Percentiles rank a stretch among this genome's conserved stretches.
These are phyloP conservation scores for Tetracentron sinense DNA, from an alignment of 164 flowering plant species.

Conservation along the genomic window DNA sequence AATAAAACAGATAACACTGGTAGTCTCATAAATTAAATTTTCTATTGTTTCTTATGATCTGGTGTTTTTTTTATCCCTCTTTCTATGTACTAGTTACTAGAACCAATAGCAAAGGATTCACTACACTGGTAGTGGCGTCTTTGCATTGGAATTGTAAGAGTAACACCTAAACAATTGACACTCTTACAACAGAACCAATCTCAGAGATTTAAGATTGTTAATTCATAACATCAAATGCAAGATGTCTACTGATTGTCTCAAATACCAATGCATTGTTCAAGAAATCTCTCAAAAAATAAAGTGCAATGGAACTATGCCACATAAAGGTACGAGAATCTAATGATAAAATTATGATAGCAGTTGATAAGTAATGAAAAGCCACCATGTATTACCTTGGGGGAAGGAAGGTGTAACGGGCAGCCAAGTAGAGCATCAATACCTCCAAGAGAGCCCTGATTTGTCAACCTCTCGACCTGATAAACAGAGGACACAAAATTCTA, in stretches of 20 bases:
- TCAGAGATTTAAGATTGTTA: background rate
- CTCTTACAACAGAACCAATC: background rate
- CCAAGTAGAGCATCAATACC: constrained; percentile 94
- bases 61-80: too few relatives aligned
- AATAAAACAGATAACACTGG: too few relatives aligned
- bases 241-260: background rate
- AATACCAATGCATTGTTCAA: too few relatives aligned
- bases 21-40: too few relatives aligned
- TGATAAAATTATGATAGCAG: background rate
- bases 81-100: too few relatives aligned
- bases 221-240: background rate
- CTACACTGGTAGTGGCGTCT: too few relatives aligned
- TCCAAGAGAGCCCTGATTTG: constrained; percentile 85
- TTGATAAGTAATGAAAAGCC: background rate
- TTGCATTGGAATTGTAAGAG: background rate
- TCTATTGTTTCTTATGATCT: too few relatives aligned
- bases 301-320: background rate
- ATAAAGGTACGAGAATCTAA: background rate
- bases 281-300: too few relatives aligned
- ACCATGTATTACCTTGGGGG: constrained; percentile 48
- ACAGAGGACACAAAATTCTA: constrained; percentile 5
- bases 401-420: constrained; percentile 81
- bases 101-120: too few relatives aligned
- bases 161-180: background rate
- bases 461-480: constrained; percentile 64